Base-by-base conservation (phyloP, 148 eudicot genomes). In the Fagopyrum esculentum region DNA sequence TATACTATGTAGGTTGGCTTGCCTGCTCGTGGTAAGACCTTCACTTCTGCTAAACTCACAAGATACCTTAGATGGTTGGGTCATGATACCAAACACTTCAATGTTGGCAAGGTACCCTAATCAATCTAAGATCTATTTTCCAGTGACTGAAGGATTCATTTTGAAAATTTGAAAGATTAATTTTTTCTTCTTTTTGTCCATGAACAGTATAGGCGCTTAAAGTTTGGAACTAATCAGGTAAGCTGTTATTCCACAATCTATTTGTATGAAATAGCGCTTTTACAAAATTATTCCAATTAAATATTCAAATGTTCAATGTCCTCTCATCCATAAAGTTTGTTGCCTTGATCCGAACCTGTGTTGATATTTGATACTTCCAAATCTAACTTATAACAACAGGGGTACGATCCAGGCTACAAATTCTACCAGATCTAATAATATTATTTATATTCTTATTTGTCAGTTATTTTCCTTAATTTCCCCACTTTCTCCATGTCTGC, bases 21-120 rank as follows among this genome's bases (percentile, higher is more conserved):
- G 85, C 99, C 99, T 75, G 99, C 97, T 77, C 94, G 97, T 51
- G 99, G 99, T 54, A 95, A 95, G 88, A 95, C 96, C 77, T 95
- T 95, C 80, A 95, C 99, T 71, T 96, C 97, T 15, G 99, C 96
- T 74, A 95, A 95, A 82, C 87, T 95, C 55, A 95, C 99, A 30
- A 78, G 99, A 82, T 95, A 92, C 89, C 96, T 95, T 79, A 89
- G 97, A 22, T 92, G 99, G 99, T 84, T 95, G 80, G 99, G 99
- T 75, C 99, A 95, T 81, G 94, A 95, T 77, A 95, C 99, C 84
- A 95, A 90, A 76, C 97, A 95, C 85, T 95, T 95, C 83, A 95
- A 95, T 82, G 96, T 95, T 77, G 99, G 99, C 77, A 95, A 95
- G 97, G 99, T 95, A 75, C 81, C 75, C 59, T 45, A 54, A 76